A percentile compares a stretch with the other conserved stretches of the same genome.
phyloP scores from a whole-genome alignment of 2,329 filamentous ascomycete genomes.

The Aspergillus terreus region DNA sequence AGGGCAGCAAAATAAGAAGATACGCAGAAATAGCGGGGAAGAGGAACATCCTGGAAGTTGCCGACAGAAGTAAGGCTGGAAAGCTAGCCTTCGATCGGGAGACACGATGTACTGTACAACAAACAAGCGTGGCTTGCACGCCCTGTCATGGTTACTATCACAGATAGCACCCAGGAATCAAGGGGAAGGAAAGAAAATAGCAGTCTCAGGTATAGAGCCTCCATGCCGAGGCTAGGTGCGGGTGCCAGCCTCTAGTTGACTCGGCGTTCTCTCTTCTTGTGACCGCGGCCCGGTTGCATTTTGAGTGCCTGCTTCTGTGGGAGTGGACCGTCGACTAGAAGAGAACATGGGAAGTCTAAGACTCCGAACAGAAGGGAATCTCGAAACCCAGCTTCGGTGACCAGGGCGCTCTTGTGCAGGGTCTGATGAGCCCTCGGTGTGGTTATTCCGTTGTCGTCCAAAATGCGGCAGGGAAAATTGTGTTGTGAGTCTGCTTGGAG shows the following conservation, averaged over 20 bases:
- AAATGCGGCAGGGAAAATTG: neutral
- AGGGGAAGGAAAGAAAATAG: neutral
- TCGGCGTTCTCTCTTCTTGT: constrained; percentile 7
- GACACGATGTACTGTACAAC: constrained; percentile 5
- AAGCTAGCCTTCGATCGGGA: neutral
- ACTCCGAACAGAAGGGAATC: too few species aligned
- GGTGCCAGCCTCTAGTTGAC: constrained; percentile 17
- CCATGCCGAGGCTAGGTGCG: constrained; percentile 1
- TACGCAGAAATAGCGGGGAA: too few species aligned
- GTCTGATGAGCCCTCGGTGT: too few species aligned
- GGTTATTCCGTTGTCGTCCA: too few species aligned
- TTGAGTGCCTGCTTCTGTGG: neutral
- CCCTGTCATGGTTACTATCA: neutral
- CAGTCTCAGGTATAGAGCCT: neutral
- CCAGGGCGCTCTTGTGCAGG: too few species aligned
- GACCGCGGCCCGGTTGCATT: neutral
- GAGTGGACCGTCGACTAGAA: too few species aligned
- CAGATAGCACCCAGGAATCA: neutral
- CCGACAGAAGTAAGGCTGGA: neutral
- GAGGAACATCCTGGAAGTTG: neutral
- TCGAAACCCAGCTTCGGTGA: too few species aligned
- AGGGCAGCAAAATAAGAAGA: too few species aligned
- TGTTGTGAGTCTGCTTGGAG: neutral
- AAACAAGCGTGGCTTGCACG: constrained; percentile 4
- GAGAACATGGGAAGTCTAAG: too few species aligned